Base-by-base conservation (phyloP, 1,284 basidiomycete species). In the Austropuccinia psidii region DNA sequence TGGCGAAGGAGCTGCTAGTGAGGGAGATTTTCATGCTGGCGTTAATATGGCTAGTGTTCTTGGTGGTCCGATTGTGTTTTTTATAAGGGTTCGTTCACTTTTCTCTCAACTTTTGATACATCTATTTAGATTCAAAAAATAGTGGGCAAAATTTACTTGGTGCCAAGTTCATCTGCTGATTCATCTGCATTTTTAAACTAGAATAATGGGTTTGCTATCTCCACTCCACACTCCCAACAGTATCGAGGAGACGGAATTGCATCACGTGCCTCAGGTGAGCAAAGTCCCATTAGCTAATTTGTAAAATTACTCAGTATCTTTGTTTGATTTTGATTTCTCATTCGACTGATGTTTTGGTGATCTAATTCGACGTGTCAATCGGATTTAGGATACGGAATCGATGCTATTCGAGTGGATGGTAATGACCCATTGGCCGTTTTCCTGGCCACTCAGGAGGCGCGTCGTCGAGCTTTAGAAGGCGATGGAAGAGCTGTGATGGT, bases 211-310 rank as follows among this genome's bases (percentile, higher is more conserved):
- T 96, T 96, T 78, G 93, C 93, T 33, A 97, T 97, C 79, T 95
- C 91, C 45, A 97, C 93, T 0, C 93, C 93, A 0, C 86, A 89
- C 9, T 84, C 87, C 0, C 91, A 97, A 81, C 93, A 97, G 80
- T 97, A 88, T 81, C 85, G 89, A 73, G 93, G 93, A 1, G 93
- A 95, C 80, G 92, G 93, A n/a, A 93, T 95, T 77, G 92, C 92
- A 1, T 86, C 90, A 13, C 86, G 93, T 31, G 93, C 93, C 0
- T 90, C 93, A 0, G 93, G 75, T 76, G 41, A 58, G 75, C 43
- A 15, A 17, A 27, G 15, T 19, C 21, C 41, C 9, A 27, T 35
- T 37, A 21, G 19, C 21, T 13, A 37, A n/a, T 19, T 19, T 15
- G 6, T 49, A 17, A 1, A 41, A 24, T 24, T 35, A 31, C 35